Base-by-base conservation (phyloP, 495 filamentous ascomycete genomes). In the Aspergillus mulundensis region DNA sequence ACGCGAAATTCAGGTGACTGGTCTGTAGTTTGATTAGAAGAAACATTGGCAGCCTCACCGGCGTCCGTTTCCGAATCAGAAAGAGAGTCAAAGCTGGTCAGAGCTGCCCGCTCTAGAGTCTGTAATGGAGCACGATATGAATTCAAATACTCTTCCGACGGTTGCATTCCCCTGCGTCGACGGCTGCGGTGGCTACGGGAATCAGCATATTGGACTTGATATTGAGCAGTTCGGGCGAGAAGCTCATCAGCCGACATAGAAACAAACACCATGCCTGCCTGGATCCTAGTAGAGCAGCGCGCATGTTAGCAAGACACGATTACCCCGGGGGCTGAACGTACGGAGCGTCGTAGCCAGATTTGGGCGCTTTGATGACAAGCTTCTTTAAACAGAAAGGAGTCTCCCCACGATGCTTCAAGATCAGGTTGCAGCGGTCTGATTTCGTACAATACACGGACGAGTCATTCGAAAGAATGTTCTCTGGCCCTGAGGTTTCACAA, bases 201-300 rank as follows among this genome's bases (percentile, higher is more conserved):
- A 24, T 41, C 70, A 49, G 56, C 71, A 57, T 90, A 91, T 57
- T 86, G 83, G 20, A 94, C 86, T 54, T 90, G 83, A 61, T 93
- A 94, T 44, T 81, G 77, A 10, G 87, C 83, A 6, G 91, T 93
- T 47, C 87, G 81, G 32, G 74, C 76, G 24, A 94, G 69, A 15
- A 95, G 76, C 52, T 93, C 87, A 54, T 92, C 82, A 12, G 82
- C 78, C 16, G 81, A 80, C 91, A 96, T 95, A 5, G 89, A 84
- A 36, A 97, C 80, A 66, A 97, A 96, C 6, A 97, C 82, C 85
- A 96, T 88, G 20, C 93, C 93, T 77, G 95, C 90, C 73, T 92
- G 89, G 45, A 96, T 86, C 46, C 63, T 63, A 38, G 36, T 43
- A 21, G 40, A 25, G 6, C 16, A 5, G 25, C 23, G 36, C 18